Conservation (phyloP, 2,329 filamentous ascomycete genomes). For the Aspergillus costaricaensis region DNA sequence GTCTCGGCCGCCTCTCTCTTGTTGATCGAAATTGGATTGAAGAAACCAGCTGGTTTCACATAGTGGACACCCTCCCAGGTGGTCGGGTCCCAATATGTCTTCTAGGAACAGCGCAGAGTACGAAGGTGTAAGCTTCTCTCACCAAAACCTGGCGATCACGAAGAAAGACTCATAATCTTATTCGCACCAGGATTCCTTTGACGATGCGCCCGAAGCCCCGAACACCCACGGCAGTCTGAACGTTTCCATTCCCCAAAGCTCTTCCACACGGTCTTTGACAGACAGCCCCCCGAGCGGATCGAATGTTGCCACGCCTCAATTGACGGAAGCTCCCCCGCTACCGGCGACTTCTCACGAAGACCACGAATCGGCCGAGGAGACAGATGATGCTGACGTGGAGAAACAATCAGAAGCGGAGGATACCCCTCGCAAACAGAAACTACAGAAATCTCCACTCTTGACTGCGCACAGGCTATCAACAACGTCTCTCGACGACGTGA, state of each 20-base stretch:
- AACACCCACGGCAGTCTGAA: constrained; percentile 30
- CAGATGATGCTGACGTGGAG: constrained; percentile 28
- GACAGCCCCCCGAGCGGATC: constrained; percentile 46
- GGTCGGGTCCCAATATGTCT: constrained; percentile 28
- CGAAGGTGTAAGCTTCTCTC: constrained; percentile 41
- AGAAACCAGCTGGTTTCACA: constrained; percentile 9
- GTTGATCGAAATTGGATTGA: constrained; percentile 7
- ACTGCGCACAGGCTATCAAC: constrained; percentile 58
- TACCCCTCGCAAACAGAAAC: constrained; percentile 37
- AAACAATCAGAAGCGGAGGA: constrained; percentile 34
- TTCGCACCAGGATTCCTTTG: constrained; percentile 69
- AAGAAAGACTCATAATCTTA: constrained; percentile 14
- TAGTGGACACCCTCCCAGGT: constrained; percentile 15
- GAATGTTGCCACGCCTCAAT: constrained; percentile 37
- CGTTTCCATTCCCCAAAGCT: constrained; percentile 37
- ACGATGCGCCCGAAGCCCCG: constrained; percentile 67
- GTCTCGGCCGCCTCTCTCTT: constrained; percentile 6
- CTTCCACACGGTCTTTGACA: constrained; percentile 65
- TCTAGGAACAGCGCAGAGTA: constrained; percentile 46
- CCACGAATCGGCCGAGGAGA: constrained; percentile 22
- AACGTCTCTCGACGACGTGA: constrained; percentile 65
- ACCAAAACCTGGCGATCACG: constrained; percentile 2
- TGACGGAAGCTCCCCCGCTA: constrained; percentile 33
- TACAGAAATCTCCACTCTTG: constrained; percentile 55
- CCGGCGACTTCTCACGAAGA: constrained; percentile 32